Evolutionary conservation across 1,139 yeast species (phyloP), one percentile per base, ranked within the genome.

Genomic region (Lipomyces yarrowii): DNA sequence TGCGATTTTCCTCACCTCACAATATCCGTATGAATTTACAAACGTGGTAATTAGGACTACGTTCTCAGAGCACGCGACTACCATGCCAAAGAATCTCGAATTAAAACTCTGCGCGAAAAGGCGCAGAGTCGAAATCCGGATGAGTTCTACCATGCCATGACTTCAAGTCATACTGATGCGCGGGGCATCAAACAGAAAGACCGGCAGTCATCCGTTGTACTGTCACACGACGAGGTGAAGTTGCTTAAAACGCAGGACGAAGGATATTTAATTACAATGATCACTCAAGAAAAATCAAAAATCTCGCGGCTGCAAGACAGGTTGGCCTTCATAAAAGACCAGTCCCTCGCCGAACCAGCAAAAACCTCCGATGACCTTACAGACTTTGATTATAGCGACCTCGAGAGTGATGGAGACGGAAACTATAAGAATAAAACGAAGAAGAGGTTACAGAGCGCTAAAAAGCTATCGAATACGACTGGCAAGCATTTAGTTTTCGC

Each of bases 101-200:
- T 94, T 64, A 90, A 90, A 78, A 84, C 89, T 0, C 83, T 94
- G 70, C 86, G 90, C 73, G 82, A 82, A 60, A 91, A 91, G 76
- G 96, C 90, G 1, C 81, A 83, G 57, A 83, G 83, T 58, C 84
- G 92, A 72, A 94, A 94, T 76, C 96, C 96, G n/a, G 98, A 94
- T 83, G 99, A 94, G 77, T 94, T 90, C 79, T 91, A 92, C 78
- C 97, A 91, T 84, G 94, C 91, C 26, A 94, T 94, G 98, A 86
- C 88, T 56, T 82, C 83, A 33, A 82, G 83, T 69, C 83, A 82
- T 72, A 87, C 96, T 3, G 96, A 90, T 71, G 81, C 82, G 3
- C 76, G 79, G 10, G 98, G 98, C 0, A 81, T 90, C 15, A 75
- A 89, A 61, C 77, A 90, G 11, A 79, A 87, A 2, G 91, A 90